phyloP scores from a whole-genome alignment of 176 grass and related monocot species.

The Stipa capillata region DNA sequence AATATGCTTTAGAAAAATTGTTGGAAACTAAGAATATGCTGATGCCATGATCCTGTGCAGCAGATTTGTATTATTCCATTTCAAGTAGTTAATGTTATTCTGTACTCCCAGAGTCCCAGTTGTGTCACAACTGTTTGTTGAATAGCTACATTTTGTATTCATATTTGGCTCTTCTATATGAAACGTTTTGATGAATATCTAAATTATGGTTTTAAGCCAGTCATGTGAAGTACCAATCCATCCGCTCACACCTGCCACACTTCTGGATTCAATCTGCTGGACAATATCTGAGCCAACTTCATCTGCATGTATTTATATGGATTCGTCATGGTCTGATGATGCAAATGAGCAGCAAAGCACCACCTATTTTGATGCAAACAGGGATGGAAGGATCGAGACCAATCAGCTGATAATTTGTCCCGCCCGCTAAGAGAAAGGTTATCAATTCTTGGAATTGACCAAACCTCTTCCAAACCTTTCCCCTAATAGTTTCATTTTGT shows the following conservation, averaged over 20 bases:
- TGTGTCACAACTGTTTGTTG: background rate
- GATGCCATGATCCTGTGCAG: conserved; percentile 1
- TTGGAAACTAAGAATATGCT: background rate
- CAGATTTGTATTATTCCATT: background rate
- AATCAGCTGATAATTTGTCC: conserved; percentile 52
- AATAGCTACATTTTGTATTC: background rate
- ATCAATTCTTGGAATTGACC: background rate
- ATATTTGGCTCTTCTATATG: conserved; percentile 3
- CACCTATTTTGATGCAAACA: conserved; percentile 38
- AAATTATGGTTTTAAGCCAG: conserved; percentile 46
- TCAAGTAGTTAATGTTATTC: background rate
- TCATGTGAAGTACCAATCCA: conserved; percentile 74
- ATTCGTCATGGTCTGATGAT: conserved; percentile 80
- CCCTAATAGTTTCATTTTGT: conserved; percentile 8
- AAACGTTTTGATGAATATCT: conserved; percentile 15
- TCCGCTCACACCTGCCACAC: conserved; percentile 63
- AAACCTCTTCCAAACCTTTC: background rate
- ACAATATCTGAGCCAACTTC: conserved; percentile 74
- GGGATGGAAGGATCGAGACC: conserved; percentile 42
- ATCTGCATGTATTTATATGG: conserved; percentile 61
- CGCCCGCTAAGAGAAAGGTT: conserved; percentile 73
- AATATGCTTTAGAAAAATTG: background rate
- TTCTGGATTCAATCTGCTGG: conserved; percentile 94
- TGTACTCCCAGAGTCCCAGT: background rate
- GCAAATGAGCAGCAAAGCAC: conserved; percentile 44